A percentile compares a stretch with the other conserved stretches of the same genome.
phyloP scores from a whole-genome alignment of 495 filamentous ascomycete genomes.

The Monascus purpureus region DNA sequence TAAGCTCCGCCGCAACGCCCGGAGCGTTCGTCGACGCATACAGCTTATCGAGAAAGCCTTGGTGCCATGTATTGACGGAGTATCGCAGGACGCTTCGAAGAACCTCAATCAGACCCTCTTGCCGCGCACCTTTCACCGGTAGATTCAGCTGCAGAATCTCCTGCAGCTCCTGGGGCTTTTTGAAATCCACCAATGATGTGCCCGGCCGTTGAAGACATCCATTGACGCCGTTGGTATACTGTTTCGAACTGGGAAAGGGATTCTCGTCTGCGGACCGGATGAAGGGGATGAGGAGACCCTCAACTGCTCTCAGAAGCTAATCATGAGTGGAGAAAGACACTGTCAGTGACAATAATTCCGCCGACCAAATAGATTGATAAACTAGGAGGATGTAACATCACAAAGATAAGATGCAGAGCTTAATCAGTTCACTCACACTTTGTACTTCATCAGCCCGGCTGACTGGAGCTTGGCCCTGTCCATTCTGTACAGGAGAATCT shows the following conservation, averaged over 20 bases:
- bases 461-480: too few species aligned
- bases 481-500: too few species aligned
- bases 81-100: conserved; percentile 58
- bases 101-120: conserved; percentile 53
- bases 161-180: conserved; percentile 55
- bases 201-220: conserved; percentile 29
- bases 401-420: too few species aligned
- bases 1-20: conserved; percentile 67
- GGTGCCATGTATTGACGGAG: conserved; percentile 93
- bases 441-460: conserved; percentile 31
- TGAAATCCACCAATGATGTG: conserved; percentile 53
- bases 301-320: conserved; percentile 59
- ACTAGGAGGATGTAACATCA: too few species aligned
- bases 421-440: conserved; percentile 25
- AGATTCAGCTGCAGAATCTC: conserved; percentile 50
- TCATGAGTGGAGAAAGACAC: too few species aligned
- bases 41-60: conserved; percentile 87
- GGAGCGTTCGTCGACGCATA: conserved; percentile 79
- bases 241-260: conserved; percentile 23
- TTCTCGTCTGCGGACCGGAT: conserved; percentile 62
- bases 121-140: conserved; percentile 49
- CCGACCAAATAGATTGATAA: too few species aligned
- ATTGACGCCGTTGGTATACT: conserved; percentile 19
- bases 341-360: too few species aligned
- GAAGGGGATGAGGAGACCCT: conserved; percentile 64